These are phyloP conservation scores for Silene conica DNA, from an alignment of 148 eudicot species.

Conservation along the genomic window DNA sequence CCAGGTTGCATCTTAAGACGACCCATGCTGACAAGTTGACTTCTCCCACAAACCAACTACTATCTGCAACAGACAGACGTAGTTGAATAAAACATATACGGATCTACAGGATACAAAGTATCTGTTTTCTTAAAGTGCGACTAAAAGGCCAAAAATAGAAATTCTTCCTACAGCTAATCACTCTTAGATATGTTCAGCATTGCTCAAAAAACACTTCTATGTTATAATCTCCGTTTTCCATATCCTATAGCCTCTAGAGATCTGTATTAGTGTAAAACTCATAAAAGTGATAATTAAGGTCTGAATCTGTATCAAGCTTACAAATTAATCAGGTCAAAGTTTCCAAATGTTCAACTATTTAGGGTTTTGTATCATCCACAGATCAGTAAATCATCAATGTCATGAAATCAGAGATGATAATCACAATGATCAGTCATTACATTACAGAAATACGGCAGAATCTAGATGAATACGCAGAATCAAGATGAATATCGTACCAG, in stretches of 20 bases:
- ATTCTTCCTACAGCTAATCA: neutral
- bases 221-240: neutral
- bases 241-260: neutral
- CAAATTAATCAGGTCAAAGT: neutral
- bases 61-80: conserved; percentile 21
- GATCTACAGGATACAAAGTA: neutral
- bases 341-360: neutral
- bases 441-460: neutral
- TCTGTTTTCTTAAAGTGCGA: neutral
- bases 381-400: neutral
- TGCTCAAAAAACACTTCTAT: neutral
- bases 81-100: neutral
- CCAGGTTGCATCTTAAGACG: conserved; percentile 72
- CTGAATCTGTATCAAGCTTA: neutral
- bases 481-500: neutral
- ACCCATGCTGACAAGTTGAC: conserved; percentile 40
- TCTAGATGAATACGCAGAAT: neutral
- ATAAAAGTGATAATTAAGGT: neutral
- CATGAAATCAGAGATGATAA: neutral
- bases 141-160: neutral
- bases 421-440: neutral
- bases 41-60: conserved; percentile 10
- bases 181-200: neutral
- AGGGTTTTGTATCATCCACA: neutral
- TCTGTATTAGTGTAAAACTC: neutral